phyloP scores from a whole-genome alignment of 179 eudicot genomes.

The Drosera spatulata region DNA sequence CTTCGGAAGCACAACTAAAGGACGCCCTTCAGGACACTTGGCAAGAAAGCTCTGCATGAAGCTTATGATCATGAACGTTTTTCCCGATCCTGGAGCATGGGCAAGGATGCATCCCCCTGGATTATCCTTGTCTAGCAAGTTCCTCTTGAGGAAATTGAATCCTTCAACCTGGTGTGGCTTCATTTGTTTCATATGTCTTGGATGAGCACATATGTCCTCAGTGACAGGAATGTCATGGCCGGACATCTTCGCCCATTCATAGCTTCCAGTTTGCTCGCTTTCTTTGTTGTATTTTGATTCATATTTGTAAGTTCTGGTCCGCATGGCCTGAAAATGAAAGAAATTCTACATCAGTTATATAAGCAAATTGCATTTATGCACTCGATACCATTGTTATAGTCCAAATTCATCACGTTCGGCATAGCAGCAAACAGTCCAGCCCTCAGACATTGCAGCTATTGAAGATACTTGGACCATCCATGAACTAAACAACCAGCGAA shows the following conservation, averaged over 20 bases:
- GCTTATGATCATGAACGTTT: conserved; percentile 93
- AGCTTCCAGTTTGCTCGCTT: conserved; percentile 10
- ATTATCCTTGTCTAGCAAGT: conserved; percentile 55
- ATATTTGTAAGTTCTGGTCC: conserved; percentile 20
- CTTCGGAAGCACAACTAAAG: conserved; percentile 78
- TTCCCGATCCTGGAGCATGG: conserved; percentile 97
- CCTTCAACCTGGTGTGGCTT: conserved; percentile 92
- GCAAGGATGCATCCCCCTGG: conserved; percentile 97
- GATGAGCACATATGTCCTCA: conserved; percentile 58
- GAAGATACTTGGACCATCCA: no score
- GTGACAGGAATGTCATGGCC: conserved; percentile 34
- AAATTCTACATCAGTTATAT: conserved; percentile 3
- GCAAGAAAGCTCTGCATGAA: conserved; percentile 88
- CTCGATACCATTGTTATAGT: no score
- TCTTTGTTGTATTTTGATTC: conserved; percentile 27
- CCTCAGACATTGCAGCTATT: no score
- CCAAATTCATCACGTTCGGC: neutral
- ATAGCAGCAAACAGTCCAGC: no score
- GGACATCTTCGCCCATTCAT: conserved; percentile 32
- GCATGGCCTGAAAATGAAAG: conserved; percentile 24
- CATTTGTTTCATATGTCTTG: conserved; percentile 82
- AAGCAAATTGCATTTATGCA: neutral
- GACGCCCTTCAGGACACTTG: conserved; percentile 67
- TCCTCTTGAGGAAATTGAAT: conserved; percentile 73
- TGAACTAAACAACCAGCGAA: no score